Evolutionary conservation across 2,329 filamentous ascomycete species (phyloP).

Genomic region (Talaromyces verruculosus): DNA sequence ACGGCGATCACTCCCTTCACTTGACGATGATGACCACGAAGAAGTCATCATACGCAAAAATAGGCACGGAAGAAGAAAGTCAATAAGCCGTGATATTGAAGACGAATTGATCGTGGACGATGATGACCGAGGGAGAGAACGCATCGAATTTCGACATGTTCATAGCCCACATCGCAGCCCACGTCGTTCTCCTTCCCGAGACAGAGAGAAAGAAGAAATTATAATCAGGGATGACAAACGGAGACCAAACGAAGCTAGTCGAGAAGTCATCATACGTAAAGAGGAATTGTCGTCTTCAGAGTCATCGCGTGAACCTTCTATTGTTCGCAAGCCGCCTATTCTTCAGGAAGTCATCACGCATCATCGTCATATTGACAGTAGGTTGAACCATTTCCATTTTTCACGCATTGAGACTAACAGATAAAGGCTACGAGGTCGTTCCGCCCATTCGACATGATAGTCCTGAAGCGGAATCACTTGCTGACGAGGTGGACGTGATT

Average conservation of each 20-base stretch:
- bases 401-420: conserved; percentile 13
- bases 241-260: conserved; percentile 31
- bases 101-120: conserved; percentile 15
- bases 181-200: conserved; percentile 4
- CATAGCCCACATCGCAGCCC: conserved; percentile 13
- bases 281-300: conserved; percentile 54
- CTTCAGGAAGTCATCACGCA: conserved; percentile 88
- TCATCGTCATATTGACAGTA: conserved; percentile 83
- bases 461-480: conserved; percentile 24
- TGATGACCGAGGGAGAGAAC: conserved; percentile 8
- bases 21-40: conserved; percentile 12
- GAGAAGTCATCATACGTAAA: conserved; percentile 43
- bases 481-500: conserved; percentile 53
- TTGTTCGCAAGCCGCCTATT: conserved; percentile 74
- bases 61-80: conserved; percentile 5
- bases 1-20: conserved; percentile 4
- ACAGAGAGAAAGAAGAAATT: conserved; percentile 33
- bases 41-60: conserved; percentile 13
- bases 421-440: conserved; percentile 29
- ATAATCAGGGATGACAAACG: conserved; percentile 35
- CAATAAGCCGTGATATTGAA: conserved; percentile 5
- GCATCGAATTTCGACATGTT: conserved; percentile 16
- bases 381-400: conserved; percentile 42
- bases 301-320: conserved; percentile 54
- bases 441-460: conserved; percentile 28